Evolutionary conservation across 495 filamentous ascomycete genomes (phyloP).

Genomic region (Aspergillus avenaceus): DNA sequence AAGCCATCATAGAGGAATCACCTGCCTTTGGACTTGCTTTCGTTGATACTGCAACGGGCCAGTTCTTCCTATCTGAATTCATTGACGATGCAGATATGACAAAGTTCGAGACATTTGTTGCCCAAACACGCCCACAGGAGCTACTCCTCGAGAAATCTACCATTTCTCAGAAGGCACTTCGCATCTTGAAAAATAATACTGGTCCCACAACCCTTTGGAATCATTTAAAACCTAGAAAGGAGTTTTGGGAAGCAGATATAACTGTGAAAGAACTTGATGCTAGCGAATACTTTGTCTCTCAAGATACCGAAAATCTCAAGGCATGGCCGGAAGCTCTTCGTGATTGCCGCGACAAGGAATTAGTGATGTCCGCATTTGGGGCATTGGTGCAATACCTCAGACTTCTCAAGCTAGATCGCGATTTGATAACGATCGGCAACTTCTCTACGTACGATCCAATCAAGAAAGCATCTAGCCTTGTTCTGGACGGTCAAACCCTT

Average conservation of each 20-base stretch:
- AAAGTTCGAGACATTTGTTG: constrained; percentile 96
- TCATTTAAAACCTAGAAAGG: constrained; percentile 76
- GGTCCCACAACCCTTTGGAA: constrained; percentile 94
- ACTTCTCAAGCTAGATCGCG: constrained; percentile 82
- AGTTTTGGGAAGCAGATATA: constrained; percentile 88
- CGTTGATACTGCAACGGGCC: constrained; percentile 92
- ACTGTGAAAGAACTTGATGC: constrained; percentile 79
- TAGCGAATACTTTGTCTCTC: constrained; percentile 70
- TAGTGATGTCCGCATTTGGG: constrained; percentile 90
- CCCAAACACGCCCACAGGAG: constrained; percentile 87
- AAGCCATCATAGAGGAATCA: constrained; percentile 67
- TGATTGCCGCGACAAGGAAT: constrained; percentile 70
- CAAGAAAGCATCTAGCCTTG: constrained; percentile 83
- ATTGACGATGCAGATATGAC: constrained; percentile 91
- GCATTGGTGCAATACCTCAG: constrained; percentile 85
- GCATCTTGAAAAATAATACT: constrained; percentile 97
- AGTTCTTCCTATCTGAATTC: constrained; percentile 90
- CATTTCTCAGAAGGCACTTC: constrained; percentile 76
- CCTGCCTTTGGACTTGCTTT: constrained; percentile 91
- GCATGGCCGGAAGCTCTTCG: constrained; percentile 78
- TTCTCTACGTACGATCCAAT: constrained; percentile 94
- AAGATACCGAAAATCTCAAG: constrained; percentile 57
- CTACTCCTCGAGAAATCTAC: constrained; percentile 84
- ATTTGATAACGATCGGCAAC: constrained; percentile 83
- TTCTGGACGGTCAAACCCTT: constrained; percentile 93